phyloP scores from a whole-genome alignment of 345 rosid genomes.

The Populus euphratica region DNA sequence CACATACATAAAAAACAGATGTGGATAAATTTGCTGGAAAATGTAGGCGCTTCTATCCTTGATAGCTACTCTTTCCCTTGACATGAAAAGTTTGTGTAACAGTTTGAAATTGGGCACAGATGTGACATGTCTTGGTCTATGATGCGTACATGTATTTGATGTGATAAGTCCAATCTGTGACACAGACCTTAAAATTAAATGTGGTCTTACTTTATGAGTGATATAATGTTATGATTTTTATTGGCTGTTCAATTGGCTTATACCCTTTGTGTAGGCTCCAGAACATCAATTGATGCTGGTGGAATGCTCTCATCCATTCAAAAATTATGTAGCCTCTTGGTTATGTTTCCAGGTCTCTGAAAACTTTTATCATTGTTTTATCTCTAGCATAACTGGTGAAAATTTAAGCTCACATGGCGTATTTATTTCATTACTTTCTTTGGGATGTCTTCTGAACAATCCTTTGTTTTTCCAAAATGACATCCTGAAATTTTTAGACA shows the following conservation, averaged over 20 bases:
- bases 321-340: slow-evolving; percentile 74
- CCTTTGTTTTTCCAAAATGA: background rate
- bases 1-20: background rate
- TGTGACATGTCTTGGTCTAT: too few species aligned
- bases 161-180: background rate
- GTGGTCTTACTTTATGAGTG: background rate
- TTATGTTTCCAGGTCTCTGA: slow-evolving; percentile 70
- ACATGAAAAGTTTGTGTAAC: too few species aligned
- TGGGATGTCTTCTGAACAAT: too few species aligned
- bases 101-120: too few species aligned
- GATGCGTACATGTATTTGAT: background rate
- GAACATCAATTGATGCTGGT: slow-evolving; percentile 44
- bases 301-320: slow-evolving; percentile 47
- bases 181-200: background rate
- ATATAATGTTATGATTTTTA: background rate
- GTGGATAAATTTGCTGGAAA: too few species aligned
- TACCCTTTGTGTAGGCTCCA: slow-evolving; percentile 40
- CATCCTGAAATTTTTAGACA: background rate
- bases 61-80: too few species aligned
- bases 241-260: slow-evolving; percentile 11
- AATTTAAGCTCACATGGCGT: background rate
- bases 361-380: background rate
- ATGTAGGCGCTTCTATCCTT: too few species aligned
- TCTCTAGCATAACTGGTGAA: background rate
- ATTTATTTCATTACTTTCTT: background rate